phyloP scores from a whole-genome alignment of 2,329 filamentous ascomycete genomes.

The Epichloe elymi region DNA sequence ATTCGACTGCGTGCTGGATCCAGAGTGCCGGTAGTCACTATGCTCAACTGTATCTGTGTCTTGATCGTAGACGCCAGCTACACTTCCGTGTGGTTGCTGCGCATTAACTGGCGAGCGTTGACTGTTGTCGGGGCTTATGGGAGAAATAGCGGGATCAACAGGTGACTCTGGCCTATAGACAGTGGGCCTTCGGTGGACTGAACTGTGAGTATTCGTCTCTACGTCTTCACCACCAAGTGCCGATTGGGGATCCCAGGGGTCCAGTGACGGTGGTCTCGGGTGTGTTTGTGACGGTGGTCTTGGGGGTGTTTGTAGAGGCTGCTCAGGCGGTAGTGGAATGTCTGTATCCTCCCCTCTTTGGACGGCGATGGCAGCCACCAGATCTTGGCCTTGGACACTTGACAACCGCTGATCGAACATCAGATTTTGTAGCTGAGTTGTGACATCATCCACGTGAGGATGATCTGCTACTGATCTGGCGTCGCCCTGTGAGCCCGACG shows the following conservation, averaged over 20 bases:
- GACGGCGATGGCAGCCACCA: background rate
- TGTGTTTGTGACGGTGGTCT: slow-evolving; percentile 23
- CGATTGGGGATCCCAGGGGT: slow-evolving; percentile 29
- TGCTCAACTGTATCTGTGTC: slow-evolving; percentile 1
- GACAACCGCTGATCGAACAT: slow-evolving; percentile 7
- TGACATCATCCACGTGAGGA: slow-evolving; percentile 16
- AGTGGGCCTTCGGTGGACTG: slow-evolving; percentile 11
- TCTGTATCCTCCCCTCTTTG: background rate
- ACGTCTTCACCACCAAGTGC: slow-evolving; percentile 11
- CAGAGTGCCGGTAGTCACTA: slow-evolving; percentile 8
- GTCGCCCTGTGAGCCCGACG: slow-evolving; percentile 2
- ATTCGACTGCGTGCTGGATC: slow-evolving; percentile 8
- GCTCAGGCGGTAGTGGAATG: slow-evolving; percentile 5
- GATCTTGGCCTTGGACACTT: background rate
- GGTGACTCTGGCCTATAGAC: slow-evolving; percentile 7
- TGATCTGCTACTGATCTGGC: slow-evolving; percentile 1
- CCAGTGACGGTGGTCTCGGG: slow-evolving; percentile 25
- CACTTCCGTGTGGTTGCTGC: slow-evolving; percentile 1
- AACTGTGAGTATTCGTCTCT: slow-evolving; percentile 9
- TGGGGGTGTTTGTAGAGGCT: slow-evolving; percentile 14
- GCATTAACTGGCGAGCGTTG: background rate
- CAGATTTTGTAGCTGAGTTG: slow-evolving; percentile 15
- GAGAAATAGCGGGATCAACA: slow-evolving; percentile 9
- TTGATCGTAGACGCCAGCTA: slow-evolving; percentile 3
- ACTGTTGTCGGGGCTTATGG: background rate